These are phyloP conservation scores for Diospyros kaki DNA, from an alignment of 148 eudicot species.

Conservation along the genomic window DNA sequence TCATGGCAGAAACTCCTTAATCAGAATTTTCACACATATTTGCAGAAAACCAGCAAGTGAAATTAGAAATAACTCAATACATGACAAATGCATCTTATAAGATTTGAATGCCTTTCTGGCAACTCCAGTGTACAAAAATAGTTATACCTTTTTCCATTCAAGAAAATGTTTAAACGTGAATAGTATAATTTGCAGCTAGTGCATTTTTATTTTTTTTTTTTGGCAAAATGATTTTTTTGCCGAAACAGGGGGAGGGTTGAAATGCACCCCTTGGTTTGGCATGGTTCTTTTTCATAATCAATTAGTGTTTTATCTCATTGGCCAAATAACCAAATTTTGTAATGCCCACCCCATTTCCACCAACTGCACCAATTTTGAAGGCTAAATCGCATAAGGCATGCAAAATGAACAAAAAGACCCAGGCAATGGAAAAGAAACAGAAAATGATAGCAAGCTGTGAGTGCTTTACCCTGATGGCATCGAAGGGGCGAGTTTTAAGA, in stretches of 20 bases:
- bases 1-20: neutral
- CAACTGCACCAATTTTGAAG: too few species aligned
- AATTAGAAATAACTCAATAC: neutral
- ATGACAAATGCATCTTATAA: neutral
- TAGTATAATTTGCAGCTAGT: too few species aligned
- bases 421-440: neutral
- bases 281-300: neutral
- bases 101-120: too few species aligned
- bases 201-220: too few species aligned
- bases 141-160: neutral
- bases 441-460: neutral
- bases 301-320: neutral
- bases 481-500: conserved; percentile 89
- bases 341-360: too few species aligned
- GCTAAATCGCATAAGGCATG: too few species aligned
- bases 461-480: conserved; percentile 71
- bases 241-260: too few species aligned
- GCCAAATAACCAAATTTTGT: too few species aligned
- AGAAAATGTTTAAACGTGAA: too few species aligned
- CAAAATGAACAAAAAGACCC: neutral
- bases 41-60: neutral
- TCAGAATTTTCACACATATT: neutral
- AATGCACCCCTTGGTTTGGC: too few species aligned
- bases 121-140: neutral
- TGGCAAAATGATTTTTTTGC: too few species aligned